Percentiles rank a stretch among this genome's conserved stretches.
Evolutionary conservation across 2,329 filamentous ascomycete species (phyloP).

Genomic region (Byssothecium circinans): DNA sequence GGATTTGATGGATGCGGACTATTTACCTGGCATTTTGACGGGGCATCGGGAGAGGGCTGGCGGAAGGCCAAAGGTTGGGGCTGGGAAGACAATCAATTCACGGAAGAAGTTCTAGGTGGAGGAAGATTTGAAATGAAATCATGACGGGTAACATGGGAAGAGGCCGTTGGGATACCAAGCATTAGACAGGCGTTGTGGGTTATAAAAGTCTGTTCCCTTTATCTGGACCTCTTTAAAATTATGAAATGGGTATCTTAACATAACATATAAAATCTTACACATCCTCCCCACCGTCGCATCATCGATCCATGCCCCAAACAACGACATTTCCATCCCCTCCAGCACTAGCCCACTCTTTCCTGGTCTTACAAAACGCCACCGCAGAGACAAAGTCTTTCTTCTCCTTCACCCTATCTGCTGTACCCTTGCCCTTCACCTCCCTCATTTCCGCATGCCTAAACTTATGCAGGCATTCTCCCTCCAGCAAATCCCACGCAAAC

Average conservation of each 20-base stretch:
- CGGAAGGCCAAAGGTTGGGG: constrained; percentile 77
- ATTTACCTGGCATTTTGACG: constrained; percentile 79
- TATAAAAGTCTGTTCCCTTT: constrained; percentile 1
- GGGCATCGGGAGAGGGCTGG: constrained; percentile 69
- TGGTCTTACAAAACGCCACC: constrained; percentile 50
- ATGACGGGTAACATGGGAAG: background rate
- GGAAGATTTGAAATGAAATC: background rate
- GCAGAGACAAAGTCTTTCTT: constrained; percentile 53
- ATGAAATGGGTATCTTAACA: constrained; percentile 6
- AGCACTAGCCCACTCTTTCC: constrained; percentile 53
- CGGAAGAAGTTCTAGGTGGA: constrained; percentile 56
- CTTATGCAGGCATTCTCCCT: constrained; percentile 66
- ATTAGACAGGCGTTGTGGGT: constrained; percentile 8
- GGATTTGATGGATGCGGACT: constrained; percentile 95
- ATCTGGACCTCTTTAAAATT: background rate
- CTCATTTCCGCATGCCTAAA: constrained; percentile 52
- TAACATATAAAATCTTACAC: background rate
- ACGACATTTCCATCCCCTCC: constrained; percentile 51
- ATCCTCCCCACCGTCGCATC: constrained; percentile 1
- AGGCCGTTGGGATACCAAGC: constrained; percentile 5
- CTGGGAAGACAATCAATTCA: constrained; percentile 83
- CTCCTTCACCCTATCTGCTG: constrained; percentile 7
- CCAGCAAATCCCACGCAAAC: constrained; percentile 83
- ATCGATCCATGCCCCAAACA: constrained; percentile 37
- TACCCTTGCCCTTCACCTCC: constrained; percentile 21